A percentile compares a stretch with the other conserved stretches of the same genome.
These are phyloP conservation scores for Heliosperma pusillum DNA, from an alignment of 148 eudicot genomes.

Conservation along the genomic window DNA sequence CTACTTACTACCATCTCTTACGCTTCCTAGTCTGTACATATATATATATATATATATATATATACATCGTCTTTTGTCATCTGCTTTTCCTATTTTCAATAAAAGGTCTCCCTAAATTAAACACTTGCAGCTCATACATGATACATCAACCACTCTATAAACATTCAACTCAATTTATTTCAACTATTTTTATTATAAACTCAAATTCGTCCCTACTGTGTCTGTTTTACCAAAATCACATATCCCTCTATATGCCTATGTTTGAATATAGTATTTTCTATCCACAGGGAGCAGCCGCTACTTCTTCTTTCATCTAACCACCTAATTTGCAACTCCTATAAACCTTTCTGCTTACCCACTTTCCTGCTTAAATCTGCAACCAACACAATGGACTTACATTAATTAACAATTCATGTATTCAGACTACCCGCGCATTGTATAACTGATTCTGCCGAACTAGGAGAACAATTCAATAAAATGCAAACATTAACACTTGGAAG, in stretches of 20 bases:
- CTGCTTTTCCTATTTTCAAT: not conserved
- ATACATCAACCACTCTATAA: no score
- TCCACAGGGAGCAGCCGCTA: not conserved
- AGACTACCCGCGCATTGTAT: not conserved
- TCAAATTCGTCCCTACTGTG: no score
- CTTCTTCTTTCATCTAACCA: not conserved
- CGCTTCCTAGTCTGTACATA: not conserved
- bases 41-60: no score
- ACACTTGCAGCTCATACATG: not conserved
- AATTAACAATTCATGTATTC: not conserved
- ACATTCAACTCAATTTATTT: no score
- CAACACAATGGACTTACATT: not conserved
- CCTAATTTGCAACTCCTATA: not conserved
- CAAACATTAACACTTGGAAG: not conserved
- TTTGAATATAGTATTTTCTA: not conserved
- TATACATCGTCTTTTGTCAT: not conserved
- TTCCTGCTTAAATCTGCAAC: not conserved
- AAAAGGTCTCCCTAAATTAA: no score
- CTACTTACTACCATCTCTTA: no score
- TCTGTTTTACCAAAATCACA: no score
- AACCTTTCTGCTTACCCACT: no score
- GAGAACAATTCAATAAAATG: not conserved
- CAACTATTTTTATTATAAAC: no score
- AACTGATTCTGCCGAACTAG: not conserved
- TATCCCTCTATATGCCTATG: no score